Conservation (phyloP, 345 rosid genomes). For the Eucalyptus globulus region DNA sequence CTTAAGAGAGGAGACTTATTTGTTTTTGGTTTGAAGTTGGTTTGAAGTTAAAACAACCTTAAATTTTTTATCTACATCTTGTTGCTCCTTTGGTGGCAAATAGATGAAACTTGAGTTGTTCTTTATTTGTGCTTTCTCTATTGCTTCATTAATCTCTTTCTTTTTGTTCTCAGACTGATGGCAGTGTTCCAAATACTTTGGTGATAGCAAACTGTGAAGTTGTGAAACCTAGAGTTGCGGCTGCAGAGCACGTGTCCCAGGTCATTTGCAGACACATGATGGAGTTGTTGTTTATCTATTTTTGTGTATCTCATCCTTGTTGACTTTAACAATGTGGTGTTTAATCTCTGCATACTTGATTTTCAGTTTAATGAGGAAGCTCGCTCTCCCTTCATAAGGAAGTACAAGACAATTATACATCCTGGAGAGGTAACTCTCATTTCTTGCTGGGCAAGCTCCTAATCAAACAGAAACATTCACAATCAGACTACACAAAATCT, state of each 20-base stretch:
- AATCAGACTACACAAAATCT: background rate
- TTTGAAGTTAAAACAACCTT: background rate
- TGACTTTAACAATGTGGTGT: background rate
- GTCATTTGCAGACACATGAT: slow-evolving; percentile 6
- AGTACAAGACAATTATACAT: slow-evolving; percentile 97
- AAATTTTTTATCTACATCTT: background rate
- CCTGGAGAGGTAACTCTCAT: slow-evolving; percentile 82
- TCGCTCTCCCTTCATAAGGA: slow-evolving; percentile 96
- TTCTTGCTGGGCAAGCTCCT: background rate
- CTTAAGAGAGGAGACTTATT: background rate
- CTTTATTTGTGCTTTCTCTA: background rate
- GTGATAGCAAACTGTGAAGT: slow-evolving; percentile 83
- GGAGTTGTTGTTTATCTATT: background rate
- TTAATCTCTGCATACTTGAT: background rate
- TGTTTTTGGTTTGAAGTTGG: background rate
- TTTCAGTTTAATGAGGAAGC: slow-evolving; percentile 97
- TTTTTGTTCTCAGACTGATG: slow-evolving; percentile 53
- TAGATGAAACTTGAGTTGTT: background rate
- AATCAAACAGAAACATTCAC: background rate
- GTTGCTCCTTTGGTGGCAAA: background rate
- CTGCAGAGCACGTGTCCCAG: slow-evolving; percentile 79
- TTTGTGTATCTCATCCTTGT: background rate
- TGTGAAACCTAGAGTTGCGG: slow-evolving; percentile 78
- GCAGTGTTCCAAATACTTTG: slow-evolving; percentile 86
- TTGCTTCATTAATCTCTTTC: background rate